Conservation (phyloP, 2,329 filamentous ascomycete genomes). For the Neodidymelliopsis sp. region DNA sequence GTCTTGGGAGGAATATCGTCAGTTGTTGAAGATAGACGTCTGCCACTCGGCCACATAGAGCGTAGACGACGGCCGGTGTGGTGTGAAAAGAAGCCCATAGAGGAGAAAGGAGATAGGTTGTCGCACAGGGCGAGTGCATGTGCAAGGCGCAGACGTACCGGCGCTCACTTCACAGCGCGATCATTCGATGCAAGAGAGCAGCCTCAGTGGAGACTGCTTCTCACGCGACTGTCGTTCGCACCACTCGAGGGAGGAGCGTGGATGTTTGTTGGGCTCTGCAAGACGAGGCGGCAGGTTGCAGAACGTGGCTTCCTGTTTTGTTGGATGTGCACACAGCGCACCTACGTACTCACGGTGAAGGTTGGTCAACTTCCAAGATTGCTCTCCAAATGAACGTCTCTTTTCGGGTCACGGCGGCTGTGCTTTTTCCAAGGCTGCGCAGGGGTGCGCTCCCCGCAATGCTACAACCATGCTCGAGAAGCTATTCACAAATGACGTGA, state of each 20-base stretch:
- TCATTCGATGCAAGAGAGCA: conserved; percentile 14
- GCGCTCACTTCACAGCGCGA: conserved; percentile 7
- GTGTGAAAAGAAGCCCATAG: conserved; percentile 30
- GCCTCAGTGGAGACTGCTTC: conserved; percentile 9
- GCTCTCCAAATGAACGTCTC: neutral
- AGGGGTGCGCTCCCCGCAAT: conserved; percentile 15
- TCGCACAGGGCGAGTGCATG: conserved; percentile 24
- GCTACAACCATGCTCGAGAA: conserved; percentile 12
- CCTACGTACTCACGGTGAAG: conserved; percentile 11
- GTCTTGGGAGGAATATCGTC: conserved; percentile 32
- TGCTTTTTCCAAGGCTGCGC: conserved; percentile 9
- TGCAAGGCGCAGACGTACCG: conserved; percentile 16
- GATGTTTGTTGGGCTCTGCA: conserved; percentile 4
- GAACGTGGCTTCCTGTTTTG: conserved; percentile 11
- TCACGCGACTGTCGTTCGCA: conserved; percentile 8
- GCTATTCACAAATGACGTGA: conserved; percentile 18
- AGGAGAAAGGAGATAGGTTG: conserved; percentile 21
- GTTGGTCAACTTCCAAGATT: neutral
- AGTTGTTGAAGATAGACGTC: conserved; percentile 34
- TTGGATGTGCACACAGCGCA: conserved; percentile 1
- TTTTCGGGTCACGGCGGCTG: conserved; percentile 5
- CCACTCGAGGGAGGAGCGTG: conserved; percentile 3
- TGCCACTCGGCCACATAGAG: conserved; percentile 23
- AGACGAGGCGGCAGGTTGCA: conserved; percentile 4
- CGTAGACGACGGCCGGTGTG: conserved; percentile 25